These are phyloP conservation scores for Amanita inopinata DNA, from an alignment of 768 basidiomycete species.

Conservation along the genomic window DNA sequence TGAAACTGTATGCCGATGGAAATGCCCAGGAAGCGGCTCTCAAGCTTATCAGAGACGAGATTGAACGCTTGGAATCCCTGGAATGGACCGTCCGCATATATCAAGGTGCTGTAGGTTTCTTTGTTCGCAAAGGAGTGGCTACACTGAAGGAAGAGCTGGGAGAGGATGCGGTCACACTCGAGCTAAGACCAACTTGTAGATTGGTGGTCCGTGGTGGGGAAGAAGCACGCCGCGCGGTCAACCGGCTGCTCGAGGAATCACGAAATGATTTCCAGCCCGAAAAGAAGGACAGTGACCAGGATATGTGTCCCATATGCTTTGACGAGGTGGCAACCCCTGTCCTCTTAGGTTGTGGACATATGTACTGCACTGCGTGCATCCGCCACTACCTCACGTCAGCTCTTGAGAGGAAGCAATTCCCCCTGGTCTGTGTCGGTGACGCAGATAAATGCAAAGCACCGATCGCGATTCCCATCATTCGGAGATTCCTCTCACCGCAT, in stretches of 20 bases:
- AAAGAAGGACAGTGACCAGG: neutral
- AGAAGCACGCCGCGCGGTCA: constrained; percentile 23
- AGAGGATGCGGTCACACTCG: constrained; percentile 40
- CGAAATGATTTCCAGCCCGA: neutral
- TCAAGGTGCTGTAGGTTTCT: constrained; percentile 34
- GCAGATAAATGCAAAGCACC: constrained; percentile 9
- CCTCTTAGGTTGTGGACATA: constrained; percentile 1
- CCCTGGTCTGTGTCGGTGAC: constrained; percentile 6
- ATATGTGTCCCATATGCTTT: constrained; percentile 7
- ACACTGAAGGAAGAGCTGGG: constrained; percentile 44
- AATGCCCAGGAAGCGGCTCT: constrained; percentile 31
- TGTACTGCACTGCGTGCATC: constrained; percentile 6
- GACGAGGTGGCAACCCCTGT: constrained; percentile 4
- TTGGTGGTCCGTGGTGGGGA: constrained; percentile 49
- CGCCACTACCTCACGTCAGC: constrained; percentile 3
- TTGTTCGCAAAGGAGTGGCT: constrained; percentile 39
- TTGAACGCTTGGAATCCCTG: constrained; percentile 35
- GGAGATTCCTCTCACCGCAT: constrained; percentile 25
- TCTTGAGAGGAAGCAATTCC: constrained; percentile 6
- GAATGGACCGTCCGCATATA: constrained; percentile 32
- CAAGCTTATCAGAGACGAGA: constrained; percentile 34
- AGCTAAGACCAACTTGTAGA: constrained; percentile 25
- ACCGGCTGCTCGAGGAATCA: constrained; percentile 4
- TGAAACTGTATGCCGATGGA: constrained; percentile 38
- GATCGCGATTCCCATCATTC: constrained; percentile 31